A percentile compares a stretch with the other conserved stretches of the same genome.
Conservation (phyloP, 2,329 filamentous ascomycete genomes). For the Cytospora leucostoma region DNA sequence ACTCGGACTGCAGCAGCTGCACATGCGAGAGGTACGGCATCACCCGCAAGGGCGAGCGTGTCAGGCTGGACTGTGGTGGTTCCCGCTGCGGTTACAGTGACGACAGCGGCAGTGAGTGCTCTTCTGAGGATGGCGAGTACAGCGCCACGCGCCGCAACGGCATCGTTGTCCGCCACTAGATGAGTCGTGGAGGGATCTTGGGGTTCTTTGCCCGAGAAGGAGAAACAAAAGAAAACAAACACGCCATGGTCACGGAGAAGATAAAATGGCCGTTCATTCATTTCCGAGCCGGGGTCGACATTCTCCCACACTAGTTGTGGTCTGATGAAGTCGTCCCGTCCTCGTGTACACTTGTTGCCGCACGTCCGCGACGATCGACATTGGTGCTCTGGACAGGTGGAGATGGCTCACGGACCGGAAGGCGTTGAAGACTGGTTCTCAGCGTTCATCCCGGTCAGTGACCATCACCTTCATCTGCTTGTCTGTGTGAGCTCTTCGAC, state of each 20-base stretch:
- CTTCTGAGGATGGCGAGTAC: constrained; percentile 63
- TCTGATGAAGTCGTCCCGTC: constrained; percentile 32
- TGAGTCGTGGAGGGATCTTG: constrained; percentile 30
- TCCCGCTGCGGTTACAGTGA: constrained; percentile 81
- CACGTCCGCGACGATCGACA: constrained; percentile 35
- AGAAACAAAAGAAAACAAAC: constrained; percentile 27
- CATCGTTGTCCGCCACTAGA: constrained; percentile 53
- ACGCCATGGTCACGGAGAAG: constrained; percentile 30
- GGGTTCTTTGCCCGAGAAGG: constrained; percentile 34
- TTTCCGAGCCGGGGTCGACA: constrained; percentile 34
- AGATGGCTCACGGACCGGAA: constrained; percentile 28
- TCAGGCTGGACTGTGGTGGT: constrained; percentile 95
- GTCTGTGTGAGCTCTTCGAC: constrained; percentile 49
- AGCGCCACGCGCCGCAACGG: constrained; percentile 64
- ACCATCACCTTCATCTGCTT: constrained; percentile 2
- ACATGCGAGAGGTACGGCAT: constrained; percentile 96
- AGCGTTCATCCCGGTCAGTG: neutral
- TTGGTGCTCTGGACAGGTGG: constrained; percentile 34
- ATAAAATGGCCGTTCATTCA: constrained; percentile 36
- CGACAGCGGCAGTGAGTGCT: constrained; percentile 67
- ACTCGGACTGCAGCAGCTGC: constrained; percentile 77
- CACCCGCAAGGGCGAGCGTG: constrained; percentile 86
- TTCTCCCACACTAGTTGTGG: constrained; percentile 27
- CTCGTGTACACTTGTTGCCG: constrained; percentile 37
- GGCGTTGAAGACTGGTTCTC: constrained; percentile 25